Evolutionary conservation across 768 basidiomycete species (phyloP).

Genomic region (Boletus rex-veris): DNA sequence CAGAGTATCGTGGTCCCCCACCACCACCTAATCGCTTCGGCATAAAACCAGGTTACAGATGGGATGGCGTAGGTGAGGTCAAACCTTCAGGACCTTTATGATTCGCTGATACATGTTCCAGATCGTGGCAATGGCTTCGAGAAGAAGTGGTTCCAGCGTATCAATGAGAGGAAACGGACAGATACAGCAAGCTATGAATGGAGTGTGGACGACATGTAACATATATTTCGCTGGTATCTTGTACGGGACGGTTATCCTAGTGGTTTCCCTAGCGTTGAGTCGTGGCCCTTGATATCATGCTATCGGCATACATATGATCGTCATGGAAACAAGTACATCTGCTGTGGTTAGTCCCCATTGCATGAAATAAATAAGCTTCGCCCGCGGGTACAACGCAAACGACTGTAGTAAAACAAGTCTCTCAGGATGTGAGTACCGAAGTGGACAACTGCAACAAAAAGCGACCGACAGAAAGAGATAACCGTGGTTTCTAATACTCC

Average conservation of each 20-base stretch:
- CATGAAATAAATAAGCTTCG: slow-evolving; percentile 23
- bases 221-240: background rate
- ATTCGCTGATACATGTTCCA: slow-evolving; percentile 29
- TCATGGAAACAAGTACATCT: slow-evolving; percentile 6
- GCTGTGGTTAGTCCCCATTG: slow-evolving; percentile 2
- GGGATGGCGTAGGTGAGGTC: slow-evolving; percentile 93
- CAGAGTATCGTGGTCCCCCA: slow-evolving; percentile 82
- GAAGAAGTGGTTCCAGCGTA: slow-evolving; percentile 82
- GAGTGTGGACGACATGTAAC: slow-evolving; percentile 92
- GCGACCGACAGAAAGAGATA: background rate
- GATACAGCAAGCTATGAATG: slow-evolving; percentile 75
- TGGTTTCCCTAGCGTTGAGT: background rate
- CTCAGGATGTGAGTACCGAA: slow-evolving; percentile 6
- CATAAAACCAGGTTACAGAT: slow-evolving; percentile 92
- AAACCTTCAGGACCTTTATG: background rate
- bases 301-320: background rate
- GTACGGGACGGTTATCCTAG: background rate
- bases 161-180: slow-evolving; percentile 70
- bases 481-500: slow-evolving; percentile 26
- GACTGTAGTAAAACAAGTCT: slow-evolving; percentile 17
- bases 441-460: slow-evolving; percentile 7
- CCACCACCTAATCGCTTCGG: slow-evolving; percentile 94
- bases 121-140: slow-evolving; percentile 94
- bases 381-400: slow-evolving; percentile 7
- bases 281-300: background rate